Base-by-base conservation (phyloP, 1,284 basidiomycete genomes). In the Polyporus tsugae region DNA sequence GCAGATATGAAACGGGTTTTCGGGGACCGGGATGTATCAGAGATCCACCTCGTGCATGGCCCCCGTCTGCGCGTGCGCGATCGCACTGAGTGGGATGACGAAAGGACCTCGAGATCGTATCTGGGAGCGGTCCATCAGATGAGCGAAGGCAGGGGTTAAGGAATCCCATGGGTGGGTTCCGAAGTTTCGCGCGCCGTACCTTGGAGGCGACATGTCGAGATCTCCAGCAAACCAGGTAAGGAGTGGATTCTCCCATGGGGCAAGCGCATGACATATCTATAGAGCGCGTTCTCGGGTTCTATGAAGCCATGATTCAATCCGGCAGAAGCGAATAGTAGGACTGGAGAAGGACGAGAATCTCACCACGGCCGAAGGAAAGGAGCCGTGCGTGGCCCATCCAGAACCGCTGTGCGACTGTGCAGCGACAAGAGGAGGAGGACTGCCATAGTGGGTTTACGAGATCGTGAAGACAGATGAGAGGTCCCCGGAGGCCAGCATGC, bases 281-380 rank as follows among this genome's bases (percentile, higher is more conserved):
- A 57, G 33, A 42, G 36, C 41, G 57, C 38, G 55, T 35, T n/a
- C 25, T 58, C 63, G 64, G 63, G 46, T 36, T 46, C 52, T 35
- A 63, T 60, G 63, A 29, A 29, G 44, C 38, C 35, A 44, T n/a
- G 55, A 52, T 52, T 36, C 29, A 67, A 46, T 63, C 42, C 62
- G 39, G 55, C 39, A 58, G 67, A 57, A 62, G 44, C 36, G 42
- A 44, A 35, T 6, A 36, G 57, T 61, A 68, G 19, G 36, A 58
- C 19, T 55, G 53, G 33, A 63, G 57, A 67, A 65, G 63, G 69
- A 65, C 65, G 66, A 67, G 66, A 62, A 67, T 62, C 65, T 64
- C 44, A 55, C 65, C 65, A 63, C 63, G 60, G 55, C 52, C 49
- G 62, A 60, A 49, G 36, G 53, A 57, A 41, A 63, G 46, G 60